Percentiles rank a stretch among this genome's conserved stretches.
Conservation (phyloP, 805 yeast genomes). For the Dipodascus albidus region DNA sequence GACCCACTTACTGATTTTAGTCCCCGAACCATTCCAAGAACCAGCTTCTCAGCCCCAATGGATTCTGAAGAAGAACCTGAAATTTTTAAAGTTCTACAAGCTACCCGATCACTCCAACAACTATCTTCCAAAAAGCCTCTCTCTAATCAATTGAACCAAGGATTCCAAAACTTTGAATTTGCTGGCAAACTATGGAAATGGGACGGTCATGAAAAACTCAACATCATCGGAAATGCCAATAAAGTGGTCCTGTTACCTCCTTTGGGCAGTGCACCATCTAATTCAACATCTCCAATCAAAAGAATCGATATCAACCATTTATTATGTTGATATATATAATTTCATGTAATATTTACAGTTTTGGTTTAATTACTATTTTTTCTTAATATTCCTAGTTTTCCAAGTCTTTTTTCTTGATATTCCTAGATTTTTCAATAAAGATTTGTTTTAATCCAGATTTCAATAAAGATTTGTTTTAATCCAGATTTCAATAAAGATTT, state of each 20-base stretch:
- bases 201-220: slow-evolving; percentile 28
- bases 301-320: background rate
- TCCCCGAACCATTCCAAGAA: background rate
- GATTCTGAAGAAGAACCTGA: slow-evolving; percentile 20
- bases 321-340: background rate
- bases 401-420: background rate
- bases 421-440: too few relatives aligned
- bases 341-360: background rate
- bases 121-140: slow-evolving; percentile 22
- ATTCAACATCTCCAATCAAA: background rate
- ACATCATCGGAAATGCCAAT: slow-evolving; percentile 14
- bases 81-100: slow-evolving; percentile 29
- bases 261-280: slow-evolving; percentile 2
- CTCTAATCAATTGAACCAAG: slow-evolving; percentile 20
- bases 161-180: slow-evolving; percentile 22
- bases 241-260: background rate
- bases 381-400: slow-evolving; percentile 4
- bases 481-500: too few relatives aligned
- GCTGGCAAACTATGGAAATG: slow-evolving; percentile 29
- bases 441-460: too few relatives aligned
- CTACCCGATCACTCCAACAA: slow-evolving; percentile 31
- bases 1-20: background rate
- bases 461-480: too few relatives aligned
- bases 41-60: background rate
- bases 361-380: slow-evolving; percentile 7